Conservation (phyloP, 176 grass and related monocot species). For the Oryza longistaminata region DNA sequence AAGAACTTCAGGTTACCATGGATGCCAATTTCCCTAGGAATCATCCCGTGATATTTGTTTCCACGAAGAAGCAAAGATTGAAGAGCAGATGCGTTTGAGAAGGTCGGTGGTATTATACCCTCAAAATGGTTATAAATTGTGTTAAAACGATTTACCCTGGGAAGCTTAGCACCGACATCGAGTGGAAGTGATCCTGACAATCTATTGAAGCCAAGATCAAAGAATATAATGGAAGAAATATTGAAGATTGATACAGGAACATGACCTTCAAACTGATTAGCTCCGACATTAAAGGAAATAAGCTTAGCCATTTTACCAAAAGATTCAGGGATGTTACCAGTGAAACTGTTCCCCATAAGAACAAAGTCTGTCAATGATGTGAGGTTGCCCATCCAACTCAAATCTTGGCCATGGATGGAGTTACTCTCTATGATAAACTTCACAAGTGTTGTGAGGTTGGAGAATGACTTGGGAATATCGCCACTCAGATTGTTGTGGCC, state of each 20-base stretch:
- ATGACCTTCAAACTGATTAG: not conserved
- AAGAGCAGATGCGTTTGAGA: conserved; percentile 22
- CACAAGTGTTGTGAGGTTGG: not conserved
- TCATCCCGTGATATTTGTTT: conserved; percentile 5
- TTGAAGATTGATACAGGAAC: conserved; percentile 27
- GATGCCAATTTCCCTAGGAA: conserved; percentile 33
- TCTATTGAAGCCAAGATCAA: not conserved
- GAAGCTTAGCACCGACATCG: conserved; percentile 28
- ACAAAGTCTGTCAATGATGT: conserved; percentile 17
- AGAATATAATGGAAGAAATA: not conserved
- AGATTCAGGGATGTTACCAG: conserved; percentile 12
- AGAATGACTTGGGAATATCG: conserved; percentile 7
- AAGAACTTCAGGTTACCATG: not conserved
- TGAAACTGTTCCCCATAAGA: conserved; percentile 3
- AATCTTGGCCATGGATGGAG: not conserved
- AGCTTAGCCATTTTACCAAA: conserved; percentile 4
- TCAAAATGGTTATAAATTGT: not conserved
- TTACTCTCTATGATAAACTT: not conserved
- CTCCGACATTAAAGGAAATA: not conserved
- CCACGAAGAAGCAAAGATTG: not conserved
- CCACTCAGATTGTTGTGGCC: not conserved
- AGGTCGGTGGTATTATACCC: conserved; percentile 14
- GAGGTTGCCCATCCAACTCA: conserved; percentile 20
- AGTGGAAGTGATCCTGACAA: conserved; percentile 18
- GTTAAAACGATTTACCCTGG: not conserved